phyloP scores from a whole-genome alignment of 768 basidiomycete species.

The Lentinula guzmanii region DNA sequence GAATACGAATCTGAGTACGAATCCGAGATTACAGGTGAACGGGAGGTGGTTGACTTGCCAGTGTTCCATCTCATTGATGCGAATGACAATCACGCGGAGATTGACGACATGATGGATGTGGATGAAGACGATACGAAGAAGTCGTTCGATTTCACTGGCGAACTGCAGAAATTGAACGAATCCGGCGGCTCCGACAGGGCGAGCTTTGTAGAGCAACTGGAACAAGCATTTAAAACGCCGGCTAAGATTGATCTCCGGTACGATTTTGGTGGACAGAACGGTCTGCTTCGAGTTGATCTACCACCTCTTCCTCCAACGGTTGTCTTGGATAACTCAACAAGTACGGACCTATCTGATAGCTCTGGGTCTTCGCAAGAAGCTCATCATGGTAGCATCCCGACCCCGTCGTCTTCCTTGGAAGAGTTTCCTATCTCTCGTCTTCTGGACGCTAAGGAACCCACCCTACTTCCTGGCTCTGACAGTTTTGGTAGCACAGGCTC shows the following conservation, averaged over 20 bases:
- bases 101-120: conserved; percentile 32
- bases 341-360: background rate
- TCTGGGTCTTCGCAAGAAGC: conserved; percentile 2
- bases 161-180: conserved; percentile 63
- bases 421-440: conserved; percentile 5
- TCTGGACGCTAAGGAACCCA: conserved; percentile 27
- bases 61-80: conserved; percentile 37
- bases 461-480: conserved; percentile 32
- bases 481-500: conserved; percentile 29
- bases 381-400: background rate
- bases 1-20: background rate
- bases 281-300: conserved; percentile 32
- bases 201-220: conserved; percentile 80
- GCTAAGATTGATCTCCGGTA: conserved; percentile 58
- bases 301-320: conserved; percentile 42
- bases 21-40: background rate
- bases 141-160: conserved; percentile 82
- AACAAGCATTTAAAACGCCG: conserved; percentile 74
- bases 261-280: conserved; percentile 27
- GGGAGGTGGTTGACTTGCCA: conserved; percentile 22
- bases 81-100: conserved; percentile 32
- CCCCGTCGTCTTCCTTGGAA: conserved; percentile 15
- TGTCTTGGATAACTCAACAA: background rate
- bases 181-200: conserved; percentile 60
- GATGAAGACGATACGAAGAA: conserved; percentile 67